These are phyloP conservation scores for Hypoxylon sp. DNA, from an alignment of 2,329 filamentous ascomycete species.

Conservation along the genomic window DNA sequence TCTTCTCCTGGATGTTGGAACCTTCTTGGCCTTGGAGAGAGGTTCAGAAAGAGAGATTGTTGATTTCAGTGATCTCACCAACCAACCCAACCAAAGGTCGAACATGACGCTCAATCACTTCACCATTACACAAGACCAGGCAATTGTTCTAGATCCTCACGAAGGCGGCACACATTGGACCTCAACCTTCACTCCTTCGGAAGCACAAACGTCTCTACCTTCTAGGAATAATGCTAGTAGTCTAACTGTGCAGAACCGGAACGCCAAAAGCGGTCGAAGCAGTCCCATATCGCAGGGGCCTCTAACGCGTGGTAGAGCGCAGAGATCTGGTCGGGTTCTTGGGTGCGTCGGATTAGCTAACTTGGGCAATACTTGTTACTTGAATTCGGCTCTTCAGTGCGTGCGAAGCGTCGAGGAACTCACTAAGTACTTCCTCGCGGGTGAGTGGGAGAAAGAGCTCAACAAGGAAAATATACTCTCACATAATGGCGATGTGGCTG, in stretches of 20 bases:
- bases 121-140: conserved; percentile 79
- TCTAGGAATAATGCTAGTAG: conserved; percentile 55
- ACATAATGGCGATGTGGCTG: conserved; percentile 88
- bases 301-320: conserved; percentile 79
- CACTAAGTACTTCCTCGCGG: conserved; percentile 88
- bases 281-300: conserved; percentile 74
- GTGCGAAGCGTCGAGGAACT: conserved; percentile 94
- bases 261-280: conserved; percentile 74
- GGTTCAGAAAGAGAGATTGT: conserved; percentile 75
- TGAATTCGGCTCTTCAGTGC: conserved; percentile 98
- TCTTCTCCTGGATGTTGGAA: conserved; percentile 72
- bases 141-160: conserved; percentile 87
- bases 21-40: conserved; percentile 73
- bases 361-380: conserved; percentile 97
- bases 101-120: conserved; percentile 74
- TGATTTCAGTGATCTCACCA: conserved; percentile 77
- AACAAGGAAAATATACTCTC: conserved; percentile 89
- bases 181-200: conserved; percentile 61
- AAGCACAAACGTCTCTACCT: conserved; percentile 54
- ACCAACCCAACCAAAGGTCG: conserved; percentile 84
- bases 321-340: conserved; percentile 76
- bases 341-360: conserved; percentile 90
- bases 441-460: conserved; percentile 82
- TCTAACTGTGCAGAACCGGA: conserved; percentile 56
- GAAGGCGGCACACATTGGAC: conserved; percentile 72